phyloP scores from a whole-genome alignment of 495 filamentous ascomycete species.

The Xylaria telfairii region DNA sequence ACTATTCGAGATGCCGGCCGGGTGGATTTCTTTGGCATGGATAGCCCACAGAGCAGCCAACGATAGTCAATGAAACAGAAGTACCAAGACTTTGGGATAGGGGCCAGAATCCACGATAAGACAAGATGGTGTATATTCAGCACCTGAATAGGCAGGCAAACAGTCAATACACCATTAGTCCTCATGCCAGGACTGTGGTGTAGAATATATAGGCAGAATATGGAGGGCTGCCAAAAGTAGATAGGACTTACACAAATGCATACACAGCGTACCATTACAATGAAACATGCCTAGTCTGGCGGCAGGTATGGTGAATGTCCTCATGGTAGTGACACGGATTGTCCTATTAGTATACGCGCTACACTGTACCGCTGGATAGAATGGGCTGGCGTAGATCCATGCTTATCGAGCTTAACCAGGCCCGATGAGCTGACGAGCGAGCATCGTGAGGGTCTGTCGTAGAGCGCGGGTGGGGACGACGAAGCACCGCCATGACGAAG shows the following conservation, averaged over 20 bases:
- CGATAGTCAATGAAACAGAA: conserved; percentile 7
- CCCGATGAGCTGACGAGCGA: conserved; percentile 1
- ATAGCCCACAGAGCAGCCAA: background rate
- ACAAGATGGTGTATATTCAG: background rate
- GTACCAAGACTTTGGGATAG: conserved; percentile 21
- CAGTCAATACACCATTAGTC: background rate
- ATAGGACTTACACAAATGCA: background rate
- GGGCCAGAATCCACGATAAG: background rate
- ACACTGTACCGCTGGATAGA: background rate
- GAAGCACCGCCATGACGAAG: conserved; percentile 23
- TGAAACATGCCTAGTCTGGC: background rate
- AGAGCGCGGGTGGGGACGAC: conserved; percentile 8
- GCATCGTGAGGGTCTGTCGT: conserved; percentile 20
- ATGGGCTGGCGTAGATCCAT: conserved; percentile 5
- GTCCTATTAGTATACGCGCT: background rate
- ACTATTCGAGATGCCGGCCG: conserved; percentile 22
- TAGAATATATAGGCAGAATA: background rate
- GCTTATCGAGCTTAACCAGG: conserved; percentile 13
- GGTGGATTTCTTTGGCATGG: conserved; percentile 10
- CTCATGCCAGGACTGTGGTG: background rate
- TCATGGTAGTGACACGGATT: background rate
- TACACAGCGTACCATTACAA: background rate
- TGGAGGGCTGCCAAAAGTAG: background rate
- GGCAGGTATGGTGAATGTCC: background rate
- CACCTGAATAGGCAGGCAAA: conserved; percentile 20